Conservation (phyloP, 2,329 filamentous ascomycete species). For the Nothopassalora personata region DNA sequence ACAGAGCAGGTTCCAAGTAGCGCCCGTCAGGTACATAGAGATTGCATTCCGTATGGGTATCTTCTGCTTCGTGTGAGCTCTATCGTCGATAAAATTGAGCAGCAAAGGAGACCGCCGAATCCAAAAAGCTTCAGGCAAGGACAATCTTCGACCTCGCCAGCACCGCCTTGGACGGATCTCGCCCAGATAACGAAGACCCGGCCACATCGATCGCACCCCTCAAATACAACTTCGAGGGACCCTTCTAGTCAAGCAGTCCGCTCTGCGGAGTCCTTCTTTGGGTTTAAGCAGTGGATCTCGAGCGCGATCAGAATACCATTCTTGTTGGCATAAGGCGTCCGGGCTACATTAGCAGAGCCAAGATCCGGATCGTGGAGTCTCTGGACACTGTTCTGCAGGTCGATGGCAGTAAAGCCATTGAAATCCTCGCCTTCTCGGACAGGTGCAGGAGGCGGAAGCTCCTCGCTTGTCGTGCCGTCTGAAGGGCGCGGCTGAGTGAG, state of each 20-base stretch:
- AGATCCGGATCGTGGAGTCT: conserved; percentile 22
- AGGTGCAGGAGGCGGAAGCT: conserved; percentile 8
- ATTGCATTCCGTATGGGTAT: not conserved
- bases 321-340: conserved; percentile 26
- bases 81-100: not conserved
- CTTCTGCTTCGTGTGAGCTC: not conserved
- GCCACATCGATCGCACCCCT: conserved; percentile 8
- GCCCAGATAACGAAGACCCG: conserved; percentile 8
- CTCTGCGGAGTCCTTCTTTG: conserved; percentile 14
- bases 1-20: not conserved
- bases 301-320: conserved; percentile 17
- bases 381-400: conserved; percentile 22
- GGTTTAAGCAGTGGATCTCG: conserved; percentile 20
- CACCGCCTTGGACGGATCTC: not conserved
- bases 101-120: conserved; percentile 7
- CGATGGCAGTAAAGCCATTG: conserved; percentile 26
- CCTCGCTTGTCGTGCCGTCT: not conserved
- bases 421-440: conserved; percentile 25
- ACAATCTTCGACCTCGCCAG: conserved; percentile 6
- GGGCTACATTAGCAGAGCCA: conserved; percentile 26
- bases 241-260: conserved; percentile 13
- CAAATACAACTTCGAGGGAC: conserved; percentile 11
- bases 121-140: conserved; percentile 10
- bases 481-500: conserved; percentile 18
- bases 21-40: not conserved